These are phyloP conservation scores for Ogataea neopini DNA, from an alignment of 805 yeast species.

Conservation along the genomic window DNA sequence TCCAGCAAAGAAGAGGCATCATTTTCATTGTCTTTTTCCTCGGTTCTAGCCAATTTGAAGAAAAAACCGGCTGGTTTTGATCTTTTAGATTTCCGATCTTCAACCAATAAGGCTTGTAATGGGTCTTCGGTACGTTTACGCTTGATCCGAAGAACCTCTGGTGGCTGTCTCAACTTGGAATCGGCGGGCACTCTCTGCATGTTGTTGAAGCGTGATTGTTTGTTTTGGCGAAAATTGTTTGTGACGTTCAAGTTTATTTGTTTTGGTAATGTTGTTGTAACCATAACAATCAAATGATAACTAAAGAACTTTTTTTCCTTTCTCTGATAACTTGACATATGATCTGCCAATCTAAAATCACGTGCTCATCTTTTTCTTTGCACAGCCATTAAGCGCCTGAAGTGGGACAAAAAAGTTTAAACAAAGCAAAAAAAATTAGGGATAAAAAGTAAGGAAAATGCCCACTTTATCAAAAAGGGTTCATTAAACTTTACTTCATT, in stretches of 20 bases:
- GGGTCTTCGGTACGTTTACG: slow-evolving; percentile 88
- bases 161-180: slow-evolving; percentile 32
- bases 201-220: background rate
- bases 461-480: background rate
- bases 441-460: background rate
- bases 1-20: slow-evolving; percentile 26
- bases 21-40: slow-evolving; percentile 31
- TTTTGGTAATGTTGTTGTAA: background rate
- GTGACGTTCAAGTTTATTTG: background rate
- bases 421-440: slow-evolving; percentile 1
- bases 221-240: no score
- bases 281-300: background rate
- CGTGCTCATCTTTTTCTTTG: background rate
- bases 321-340: background rate
- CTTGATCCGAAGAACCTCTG: slow-evolving; percentile 78
- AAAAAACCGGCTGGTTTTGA: slow-evolving; percentile 40
- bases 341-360: background rate
- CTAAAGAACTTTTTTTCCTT: background rate
- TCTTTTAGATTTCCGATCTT: slow-evolving; percentile 42
- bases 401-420: background rate
- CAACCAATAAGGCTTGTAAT: slow-evolving; percentile 68
- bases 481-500: background rate
- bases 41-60: slow-evolving; percentile 51
- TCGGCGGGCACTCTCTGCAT: background rate
- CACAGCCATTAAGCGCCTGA: slow-evolving; percentile 2